These are phyloP conservation scores for Berkeleyomyces basicola DNA, from an alignment of 2,329 filamentous ascomycete genomes.

Conservation along the genomic window DNA sequence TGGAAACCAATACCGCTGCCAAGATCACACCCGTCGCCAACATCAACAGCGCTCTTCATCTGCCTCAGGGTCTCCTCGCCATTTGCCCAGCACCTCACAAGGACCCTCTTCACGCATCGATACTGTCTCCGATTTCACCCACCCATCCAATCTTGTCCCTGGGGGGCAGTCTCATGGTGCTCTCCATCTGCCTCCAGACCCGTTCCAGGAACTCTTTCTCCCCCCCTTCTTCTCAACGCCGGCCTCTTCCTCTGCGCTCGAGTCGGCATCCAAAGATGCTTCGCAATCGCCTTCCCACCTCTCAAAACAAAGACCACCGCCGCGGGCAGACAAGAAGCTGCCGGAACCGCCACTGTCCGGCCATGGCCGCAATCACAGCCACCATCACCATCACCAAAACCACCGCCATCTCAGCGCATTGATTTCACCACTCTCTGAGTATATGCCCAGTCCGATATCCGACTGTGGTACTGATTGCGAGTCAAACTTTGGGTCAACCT, in stretches of 20 bases:
- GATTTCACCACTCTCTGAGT: not conserved
- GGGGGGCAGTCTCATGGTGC: not conserved
- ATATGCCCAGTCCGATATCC: not conserved
- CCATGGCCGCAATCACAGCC: not conserved
- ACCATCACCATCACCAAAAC: not conserved
- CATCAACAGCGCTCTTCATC: not conserved
- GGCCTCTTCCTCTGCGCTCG: not conserved
- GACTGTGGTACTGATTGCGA: not conserved
- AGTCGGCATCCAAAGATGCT: too few relatives aligned
- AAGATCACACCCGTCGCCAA: not conserved
- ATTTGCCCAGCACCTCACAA: not conserved
- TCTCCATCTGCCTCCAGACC: not conserved
- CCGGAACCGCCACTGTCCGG: not conserved
- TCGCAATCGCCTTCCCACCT: not conserved
- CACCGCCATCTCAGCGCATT: not conserved
- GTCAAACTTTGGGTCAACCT: not conserved
- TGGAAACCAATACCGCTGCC: not conserved
- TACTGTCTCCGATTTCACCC: not conserved
- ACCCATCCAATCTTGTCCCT: not conserved
- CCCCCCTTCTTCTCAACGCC: not conserved
- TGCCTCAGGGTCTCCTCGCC: not conserved
- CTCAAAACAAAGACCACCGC: not conserved
- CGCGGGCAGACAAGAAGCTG: not conserved
- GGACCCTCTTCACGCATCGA: not conserved
- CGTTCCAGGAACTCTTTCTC: not conserved